Conservation (phyloP, 2,329 filamentous ascomycete genomes). For the Neospermospora avenae region DNA sequence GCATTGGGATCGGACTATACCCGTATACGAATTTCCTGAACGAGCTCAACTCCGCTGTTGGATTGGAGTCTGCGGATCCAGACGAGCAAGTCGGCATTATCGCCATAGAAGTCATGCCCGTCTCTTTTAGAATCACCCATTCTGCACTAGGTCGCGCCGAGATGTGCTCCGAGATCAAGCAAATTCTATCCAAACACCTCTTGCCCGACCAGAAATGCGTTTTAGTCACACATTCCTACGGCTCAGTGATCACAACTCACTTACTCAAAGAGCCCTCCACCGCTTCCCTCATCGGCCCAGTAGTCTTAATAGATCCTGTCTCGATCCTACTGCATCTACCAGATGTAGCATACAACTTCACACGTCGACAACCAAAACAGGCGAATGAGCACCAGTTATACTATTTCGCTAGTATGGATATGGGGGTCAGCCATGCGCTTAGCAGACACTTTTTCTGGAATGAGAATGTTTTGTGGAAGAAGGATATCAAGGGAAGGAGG, state of each 20-base stretch:
- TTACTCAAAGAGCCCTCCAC: slow-evolving; percentile 45
- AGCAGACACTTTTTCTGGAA: slow-evolving; percentile 59
- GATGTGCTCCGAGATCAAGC: slow-evolving; percentile 50
- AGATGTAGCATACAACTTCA: slow-evolving; percentile 62
- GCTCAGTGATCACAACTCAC: slow-evolving; percentile 53
- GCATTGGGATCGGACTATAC: slow-evolving; percentile 58
- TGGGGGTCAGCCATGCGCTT: slow-evolving; percentile 55
- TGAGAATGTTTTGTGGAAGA: slow-evolving; percentile 58
- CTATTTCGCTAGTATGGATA: slow-evolving; percentile 58
- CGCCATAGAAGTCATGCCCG: slow-evolving; percentile 55
- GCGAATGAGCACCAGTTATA: slow-evolving; percentile 59
- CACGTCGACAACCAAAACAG: slow-evolving; percentile 39
- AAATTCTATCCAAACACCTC: slow-evolving; percentile 49
- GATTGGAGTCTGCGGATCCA: slow-evolving; percentile 29
- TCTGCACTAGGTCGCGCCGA: slow-evolving; percentile 45
- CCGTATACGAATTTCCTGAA: slow-evolving; percentile 53
- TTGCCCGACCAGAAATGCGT: slow-evolving; percentile 46
- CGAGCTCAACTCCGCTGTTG: slow-evolving; percentile 44
- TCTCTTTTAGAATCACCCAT: slow-evolving; percentile 55
- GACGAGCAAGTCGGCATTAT: slow-evolving; percentile 55
- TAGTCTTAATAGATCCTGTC: slow-evolving; percentile 58
- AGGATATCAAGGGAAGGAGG: slow-evolving; percentile 44
- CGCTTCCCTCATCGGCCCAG: slow-evolving; percentile 44
- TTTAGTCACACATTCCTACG: slow-evolving; percentile 51
- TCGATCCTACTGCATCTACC: slow-evolving; percentile 58